Base-by-base conservation (phyloP, 2,329 filamentous ascomycete species). In the Exophiala aquamarina region DNA sequence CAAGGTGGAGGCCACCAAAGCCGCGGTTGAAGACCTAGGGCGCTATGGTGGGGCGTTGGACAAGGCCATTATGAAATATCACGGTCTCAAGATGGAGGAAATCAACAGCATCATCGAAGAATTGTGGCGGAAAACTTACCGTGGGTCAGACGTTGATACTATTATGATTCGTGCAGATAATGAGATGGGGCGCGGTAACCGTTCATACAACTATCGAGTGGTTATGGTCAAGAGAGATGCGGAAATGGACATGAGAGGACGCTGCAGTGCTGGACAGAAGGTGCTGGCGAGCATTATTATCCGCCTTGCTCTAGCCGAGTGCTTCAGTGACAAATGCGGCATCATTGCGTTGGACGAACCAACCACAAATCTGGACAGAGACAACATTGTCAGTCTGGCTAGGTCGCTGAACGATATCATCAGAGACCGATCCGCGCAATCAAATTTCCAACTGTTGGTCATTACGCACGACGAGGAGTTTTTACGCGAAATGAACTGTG, bases 401-500 rank as follows among this genome's bases (percentile, higher is more conserved):
- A 79, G 86, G 65, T 89, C 87, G 37, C 71, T 98, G 60, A 86
- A 93, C 62, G 81, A 84, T 61, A 95, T 98, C 63, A 97, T 98
- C 70, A 79, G 86, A 60, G 73, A 84, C 13, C 83, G 94, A 6
- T 82, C 87, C 65, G 82, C 85, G 52, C 93, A 98, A 76, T 81
- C 83, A 46, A 98, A 98, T 66, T 96, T 98, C 69, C 94, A 98
- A 74, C 81, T 98, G 46, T 93, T 98, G 63, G 89, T 98, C 62
- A 98, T 98, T 67, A 98, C 93, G 3, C 93, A 98, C 75, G 93
- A 98, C 70, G 94, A 97, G 71, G 89, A 95, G 62, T 98, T 98
- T 62, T 65, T 98, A 63, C 80, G 86, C 44, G 83, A 90, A 63
- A 98, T 98, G 93, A 84, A 90, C 58, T 95, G 90, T 66, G 85